Base-by-base conservation (phyloP, 441 rosid species). In the Gossypium davidsonii region DNA sequence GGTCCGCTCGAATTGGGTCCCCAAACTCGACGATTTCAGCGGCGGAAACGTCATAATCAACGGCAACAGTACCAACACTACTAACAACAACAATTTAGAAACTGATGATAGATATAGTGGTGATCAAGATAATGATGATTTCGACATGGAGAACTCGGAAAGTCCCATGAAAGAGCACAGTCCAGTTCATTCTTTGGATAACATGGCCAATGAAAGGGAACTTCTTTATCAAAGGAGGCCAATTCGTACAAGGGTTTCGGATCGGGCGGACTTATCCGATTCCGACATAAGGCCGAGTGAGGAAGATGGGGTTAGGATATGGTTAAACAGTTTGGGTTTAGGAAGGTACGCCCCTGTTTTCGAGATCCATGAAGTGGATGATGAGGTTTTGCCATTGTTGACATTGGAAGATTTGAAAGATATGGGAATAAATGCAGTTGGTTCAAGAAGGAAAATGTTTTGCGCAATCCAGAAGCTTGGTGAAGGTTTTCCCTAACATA, bases 341-440 rank as follows among this genome's bases (percentile, higher is more conserved):
- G 93, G 97, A 67, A 83, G 96, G 58, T 94, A 94, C 58, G 92
- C 96, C 3, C 91, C 97, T 0, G 90, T 92, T 76, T 94, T 92
- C 23, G 94, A 94, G 83, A 86, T 92, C 76, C 97, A 94, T 81
- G 98, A 94, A 79, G 97, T 94, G 68, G 98, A 94, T 80, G 97
- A 92, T 71, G 91, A 94, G 78, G 91, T 90, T 2, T 79, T 94
- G 87, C 96, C 98, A 8, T 86, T 90, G 91, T 80, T 94, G 82
- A 94, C 98, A 21, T 74, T 94, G 85, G 98, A 92, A 82, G 98
- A 94, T 86, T 89, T 94, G 82, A 94, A 94, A 83, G 98, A 94
- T 79, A 94, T 94, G 98, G 98, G 98, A 26, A 91, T 94, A 48
- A 92, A 80, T 81, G 98, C 97, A 6, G 97, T 94, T 77, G 98